A percentile compares a stretch with the other conserved stretches of the same genome.
These are phyloP conservation scores for Rhododendron henanense DNA, from an alignment of 148 eudicot species.

Conservation along the genomic window DNA sequence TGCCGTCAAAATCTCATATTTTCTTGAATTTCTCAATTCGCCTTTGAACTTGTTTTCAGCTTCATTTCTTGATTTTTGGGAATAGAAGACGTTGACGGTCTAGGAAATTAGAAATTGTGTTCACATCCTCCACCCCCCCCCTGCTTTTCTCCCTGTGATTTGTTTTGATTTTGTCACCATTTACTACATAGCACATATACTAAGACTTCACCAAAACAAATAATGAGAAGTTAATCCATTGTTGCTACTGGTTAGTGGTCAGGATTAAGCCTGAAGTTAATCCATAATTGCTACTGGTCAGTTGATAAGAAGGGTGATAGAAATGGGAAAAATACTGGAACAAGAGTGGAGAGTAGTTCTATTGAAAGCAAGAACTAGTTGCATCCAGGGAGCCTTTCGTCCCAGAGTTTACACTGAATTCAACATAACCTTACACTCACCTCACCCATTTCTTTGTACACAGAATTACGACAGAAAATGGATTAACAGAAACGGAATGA, in stretches of 20 bases:
- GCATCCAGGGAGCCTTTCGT: too few relatives aligned
- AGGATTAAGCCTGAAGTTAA: background rate
- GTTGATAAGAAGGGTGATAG: too few relatives aligned
- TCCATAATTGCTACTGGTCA: background rate
- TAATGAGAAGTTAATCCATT: background rate
- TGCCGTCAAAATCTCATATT: background rate
- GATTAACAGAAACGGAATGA: too few relatives aligned
- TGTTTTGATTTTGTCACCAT: background rate
- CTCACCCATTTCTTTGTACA: too few relatives aligned
- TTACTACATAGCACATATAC: background rate
- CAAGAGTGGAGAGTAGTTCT: too few relatives aligned
- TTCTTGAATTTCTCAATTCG: background rate
- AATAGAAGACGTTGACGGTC: background rate
- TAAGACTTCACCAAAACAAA: background rate
- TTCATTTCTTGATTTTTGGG: background rate
- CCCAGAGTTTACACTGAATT: too few relatives aligned
- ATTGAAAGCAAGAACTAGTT: too few relatives aligned
- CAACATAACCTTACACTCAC: too few relatives aligned
- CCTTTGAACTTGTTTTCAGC: background rate
- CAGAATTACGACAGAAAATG: too few relatives aligned
- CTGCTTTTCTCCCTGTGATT: background rate
- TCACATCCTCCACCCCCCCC: background rate
- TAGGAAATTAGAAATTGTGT: background rate
- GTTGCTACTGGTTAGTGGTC: background rate
- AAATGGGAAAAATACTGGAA: too few relatives aligned